These are phyloP conservation scores for Sporothrix pseudoabietina DNA, from an alignment of 2,329 filamentous ascomycete genomes.

Conservation along the genomic window DNA sequence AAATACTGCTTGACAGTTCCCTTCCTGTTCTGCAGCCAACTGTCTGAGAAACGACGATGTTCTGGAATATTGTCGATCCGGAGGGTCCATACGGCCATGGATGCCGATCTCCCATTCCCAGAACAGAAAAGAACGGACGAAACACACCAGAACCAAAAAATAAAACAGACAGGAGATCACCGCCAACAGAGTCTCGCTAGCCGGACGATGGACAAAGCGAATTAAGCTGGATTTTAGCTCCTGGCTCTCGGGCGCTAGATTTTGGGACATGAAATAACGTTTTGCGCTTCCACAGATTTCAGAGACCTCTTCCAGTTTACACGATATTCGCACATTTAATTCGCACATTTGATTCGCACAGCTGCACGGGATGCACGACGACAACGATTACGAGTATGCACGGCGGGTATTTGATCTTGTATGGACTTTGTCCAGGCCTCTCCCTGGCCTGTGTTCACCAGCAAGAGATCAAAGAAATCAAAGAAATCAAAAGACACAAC, in stretches of 20 bases:
- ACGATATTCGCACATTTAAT: too few species aligned
- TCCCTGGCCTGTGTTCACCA: background rate
- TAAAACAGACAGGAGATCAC: constrained; percentile 14
- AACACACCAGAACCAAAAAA: background rate
- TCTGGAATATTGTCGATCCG: constrained; percentile 10
- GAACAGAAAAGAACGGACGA: constrained; percentile 1
- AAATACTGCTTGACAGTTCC: background rate
- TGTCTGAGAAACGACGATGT: constrained; percentile 2
- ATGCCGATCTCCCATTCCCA: constrained; percentile 19
- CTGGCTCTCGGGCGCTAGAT: background rate
- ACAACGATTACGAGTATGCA: background rate
- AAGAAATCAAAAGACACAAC: background rate
- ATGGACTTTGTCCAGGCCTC: background rate
- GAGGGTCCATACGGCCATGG: constrained; percentile 1
- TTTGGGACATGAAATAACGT: background rate
- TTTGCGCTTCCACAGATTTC: background rate
- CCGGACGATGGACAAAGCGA: background rate
- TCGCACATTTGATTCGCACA: too few species aligned
- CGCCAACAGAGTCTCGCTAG: constrained; percentile 3
- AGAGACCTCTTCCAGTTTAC: too few species aligned
- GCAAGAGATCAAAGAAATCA: background rate
- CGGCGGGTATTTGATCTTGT: background rate
- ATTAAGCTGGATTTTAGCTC: background rate
- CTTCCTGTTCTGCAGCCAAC: background rate
- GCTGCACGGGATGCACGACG: background rate